Evolutionary conservation across 805 yeast genomes (phyloP).

Genomic region (Metschnikowia arizonensis): DNA sequence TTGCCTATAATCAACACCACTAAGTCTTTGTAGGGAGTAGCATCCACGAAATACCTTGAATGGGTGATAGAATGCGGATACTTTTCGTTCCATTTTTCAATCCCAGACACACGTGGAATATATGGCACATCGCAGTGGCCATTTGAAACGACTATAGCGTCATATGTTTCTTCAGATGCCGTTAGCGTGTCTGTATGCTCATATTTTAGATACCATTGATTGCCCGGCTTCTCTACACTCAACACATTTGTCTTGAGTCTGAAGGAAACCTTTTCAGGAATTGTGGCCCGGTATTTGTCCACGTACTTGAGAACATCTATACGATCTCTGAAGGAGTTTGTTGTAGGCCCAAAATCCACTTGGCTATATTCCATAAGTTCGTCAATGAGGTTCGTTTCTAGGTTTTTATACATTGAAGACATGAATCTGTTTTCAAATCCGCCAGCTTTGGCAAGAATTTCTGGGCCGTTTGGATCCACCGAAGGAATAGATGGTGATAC

Average conservation of each 20-base stretch:
- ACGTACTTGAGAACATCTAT: conserved; percentile 60
- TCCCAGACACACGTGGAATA: conserved; percentile 32
- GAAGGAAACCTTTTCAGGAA: conserved; percentile 29
- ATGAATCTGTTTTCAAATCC: conserved; percentile 11
- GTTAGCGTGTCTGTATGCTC: conserved; percentile 8
- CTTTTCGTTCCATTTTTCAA: conserved; percentile 26
- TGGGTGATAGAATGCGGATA: conserved; percentile 28
- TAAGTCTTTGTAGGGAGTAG: conserved; percentile 23
- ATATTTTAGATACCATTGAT: conserved; percentile 11
- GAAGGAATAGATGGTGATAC: conserved; percentile 21
- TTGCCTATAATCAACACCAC: conserved; percentile 66
- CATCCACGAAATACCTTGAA: conserved; percentile 32
- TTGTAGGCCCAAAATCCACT: conserved; percentile 43
- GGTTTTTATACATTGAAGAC: conserved; percentile 24
- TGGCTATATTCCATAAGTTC: conserved; percentile 62
- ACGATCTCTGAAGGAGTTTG: conserved; percentile 57
- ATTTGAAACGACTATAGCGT: conserved; percentile 37
- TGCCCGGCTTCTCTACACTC: conserved; percentile 15
- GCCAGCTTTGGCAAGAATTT: conserved; percentile 8
- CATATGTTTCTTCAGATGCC: conserved; percentile 24
- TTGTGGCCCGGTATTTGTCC: conserved; percentile 45
- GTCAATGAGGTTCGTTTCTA: conserved; percentile 21
- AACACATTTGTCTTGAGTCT: conserved; percentile 43
- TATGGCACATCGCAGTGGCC: conserved; percentile 37
- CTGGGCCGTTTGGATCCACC: conserved; percentile 19